Percentiles rank a stretch among this genome's conserved stretches.
phyloP scores from a whole-genome alignment of 306 rosid genomes.

The Glycine soja region DNA sequence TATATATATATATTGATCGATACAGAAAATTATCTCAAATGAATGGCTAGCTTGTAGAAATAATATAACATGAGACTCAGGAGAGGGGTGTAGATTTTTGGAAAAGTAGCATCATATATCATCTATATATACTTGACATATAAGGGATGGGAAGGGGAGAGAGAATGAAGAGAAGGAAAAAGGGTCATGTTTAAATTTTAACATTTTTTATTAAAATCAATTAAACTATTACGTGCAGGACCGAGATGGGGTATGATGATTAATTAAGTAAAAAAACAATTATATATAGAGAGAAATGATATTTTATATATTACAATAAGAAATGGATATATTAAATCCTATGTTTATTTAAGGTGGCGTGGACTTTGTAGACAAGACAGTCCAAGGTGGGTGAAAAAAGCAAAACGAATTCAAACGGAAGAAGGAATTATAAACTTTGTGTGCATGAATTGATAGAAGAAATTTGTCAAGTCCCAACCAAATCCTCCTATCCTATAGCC shows the following conservation, averaged over 20 bases:
- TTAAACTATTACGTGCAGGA: conserved; percentile 37
- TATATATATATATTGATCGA: neutral
- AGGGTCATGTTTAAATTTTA: neutral
- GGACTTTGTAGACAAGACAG: conserved; percentile 53
- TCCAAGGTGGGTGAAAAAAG: conserved; percentile 45
- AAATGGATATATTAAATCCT: neutral
- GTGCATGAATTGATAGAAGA: conserved; percentile 43
- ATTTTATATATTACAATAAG: neutral
- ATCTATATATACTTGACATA: conserved; percentile 38
- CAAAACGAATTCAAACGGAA: neutral
- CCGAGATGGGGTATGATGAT: conserved; percentile 46
- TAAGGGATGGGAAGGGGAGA: conserved; percentile 2
- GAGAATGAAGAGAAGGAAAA: conserved; percentile 1
- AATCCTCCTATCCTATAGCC: neutral
- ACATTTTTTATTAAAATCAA: neutral
- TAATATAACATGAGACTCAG: neutral
- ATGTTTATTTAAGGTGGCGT: conserved; percentile 44
- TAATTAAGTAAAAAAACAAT: conserved; percentile 3
- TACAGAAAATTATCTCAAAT: neutral
- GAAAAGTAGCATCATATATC: conserved; percentile 42
- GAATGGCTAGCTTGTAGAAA: neutral
- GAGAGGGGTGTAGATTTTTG: conserved; percentile 18
- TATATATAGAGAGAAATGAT: neutral
- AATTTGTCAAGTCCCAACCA: conserved; percentile 37
- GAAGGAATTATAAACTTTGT: conserved; percentile 2